Base-by-base conservation (phyloP, 768 basidiomycete genomes). In the Candolleomyces eurysporus region DNA sequence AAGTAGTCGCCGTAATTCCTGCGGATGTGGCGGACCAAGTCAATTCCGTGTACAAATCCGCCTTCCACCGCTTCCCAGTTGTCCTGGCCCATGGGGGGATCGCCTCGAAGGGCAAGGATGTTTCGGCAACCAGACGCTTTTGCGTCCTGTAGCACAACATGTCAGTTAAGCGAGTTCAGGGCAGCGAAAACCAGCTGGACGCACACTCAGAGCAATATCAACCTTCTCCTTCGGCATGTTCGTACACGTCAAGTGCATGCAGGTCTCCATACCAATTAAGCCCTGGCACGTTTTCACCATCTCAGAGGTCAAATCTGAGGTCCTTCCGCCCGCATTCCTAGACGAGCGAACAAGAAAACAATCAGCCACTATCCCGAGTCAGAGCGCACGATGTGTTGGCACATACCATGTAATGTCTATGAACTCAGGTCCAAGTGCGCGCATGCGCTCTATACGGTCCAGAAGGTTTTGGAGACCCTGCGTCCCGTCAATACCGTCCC, bases 401-500 rank as follows among this genome's bases (percentile, higher is more conserved):
- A 61, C 79, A 51, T 62, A 88, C 94, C 94, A 98, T 72, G 96
- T 98, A 69, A 98, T 96, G 73, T 98, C 96, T 67, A 98, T 91
- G 72, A 99, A 99, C 73, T 97, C 96, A 9, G 97, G 97, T 2
- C 97, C 96, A 40, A 97, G 78, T 8, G 85, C 85, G 57, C 94
- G 84, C 97, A 99, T 98, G 64, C 96, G 92, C 75, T 98, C 96
- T 77, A 99, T 98, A 69, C 97, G 95, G 76, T 98, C 96, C 62
- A 97, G 83, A 39, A 99, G 81, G 74, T 99, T 99, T 89, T 96
- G 93, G 51, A 97, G 78, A 65, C 92, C 93, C 88, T 96, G 58
- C 60, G 40, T 51, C 53, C 46, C 48, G 51, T 48, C 39, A 48
- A 48, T 19, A 62, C 48, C 40, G 5, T 21, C 40, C 4, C 21